Conservation (phyloP, 2,329 filamentous ascomycete genomes). For the Aureobasidium sp. region DNA sequence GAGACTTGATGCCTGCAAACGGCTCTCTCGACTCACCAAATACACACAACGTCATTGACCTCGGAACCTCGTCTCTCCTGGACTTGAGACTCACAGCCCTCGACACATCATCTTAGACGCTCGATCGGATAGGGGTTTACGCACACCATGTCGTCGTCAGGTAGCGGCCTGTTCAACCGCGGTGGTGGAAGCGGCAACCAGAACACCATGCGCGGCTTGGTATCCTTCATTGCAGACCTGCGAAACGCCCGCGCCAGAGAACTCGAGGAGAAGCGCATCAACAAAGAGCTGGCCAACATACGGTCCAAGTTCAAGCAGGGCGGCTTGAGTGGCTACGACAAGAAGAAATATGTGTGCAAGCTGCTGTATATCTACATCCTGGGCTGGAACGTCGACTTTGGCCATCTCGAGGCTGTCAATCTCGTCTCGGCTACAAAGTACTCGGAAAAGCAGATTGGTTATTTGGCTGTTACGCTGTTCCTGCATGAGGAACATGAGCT, state of each 20-base stretch:
- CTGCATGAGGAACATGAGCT: conserved; percentile 96
- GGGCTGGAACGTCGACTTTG: conserved; percentile 98
- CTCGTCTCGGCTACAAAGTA: conserved; percentile 95
- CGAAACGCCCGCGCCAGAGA: conserved; percentile 91
- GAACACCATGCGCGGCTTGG: conserved; percentile 54
- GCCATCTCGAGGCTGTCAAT: conserved; percentile 95
- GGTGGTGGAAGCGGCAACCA: conserved; percentile 22
- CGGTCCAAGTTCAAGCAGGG: conserved; percentile 90
- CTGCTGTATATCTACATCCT: conserved; percentile 98
- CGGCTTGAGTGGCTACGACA: conserved; percentile 89
- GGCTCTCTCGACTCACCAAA: not conserved
- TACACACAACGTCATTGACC: not conserved
- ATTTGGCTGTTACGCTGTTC: conserved; percentile 93
- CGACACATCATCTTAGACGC: not conserved
- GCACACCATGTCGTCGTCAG: conserved; percentile 16
- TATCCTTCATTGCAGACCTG: conserved; percentile 96
- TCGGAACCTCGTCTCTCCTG: not conserved
- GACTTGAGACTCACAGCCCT: not conserved
- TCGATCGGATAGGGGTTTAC: not conserved
- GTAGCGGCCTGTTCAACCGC: conserved; percentile 27
- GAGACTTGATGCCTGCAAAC: not conserved
- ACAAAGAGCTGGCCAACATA: conserved; percentile 98
- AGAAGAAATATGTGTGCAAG: conserved; percentile 99
- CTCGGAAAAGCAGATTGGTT: conserved; percentile 98
- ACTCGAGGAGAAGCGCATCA: conserved; percentile 97